A percentile compares a stretch with the other conserved stretches of the same genome.
These are phyloP conservation scores for Avena atlantica DNA, from an alignment of 176 grass and related monocot genomes.

Conservation along the genomic window DNA sequence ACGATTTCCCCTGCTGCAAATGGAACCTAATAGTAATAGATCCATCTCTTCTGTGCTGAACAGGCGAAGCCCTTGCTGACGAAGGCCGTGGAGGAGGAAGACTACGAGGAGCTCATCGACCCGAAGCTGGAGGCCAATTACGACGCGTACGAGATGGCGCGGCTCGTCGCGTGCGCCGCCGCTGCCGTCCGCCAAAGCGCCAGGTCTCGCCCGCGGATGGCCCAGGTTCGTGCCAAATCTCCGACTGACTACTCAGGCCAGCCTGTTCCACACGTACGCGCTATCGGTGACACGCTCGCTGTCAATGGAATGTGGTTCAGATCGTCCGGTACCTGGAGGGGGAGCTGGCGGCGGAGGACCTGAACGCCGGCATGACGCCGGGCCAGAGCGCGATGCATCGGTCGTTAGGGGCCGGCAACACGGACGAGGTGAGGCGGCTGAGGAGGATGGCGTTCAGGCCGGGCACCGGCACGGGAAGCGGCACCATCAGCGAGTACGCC, in stretches of 20 bases:
- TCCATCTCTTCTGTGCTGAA: background rate
- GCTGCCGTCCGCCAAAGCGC: slow-evolving; percentile 77
- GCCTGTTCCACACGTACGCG: background rate
- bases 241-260: background rate
- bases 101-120: slow-evolving; percentile 70
- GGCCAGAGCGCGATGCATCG: slow-evolving; percentile 68
- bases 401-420: slow-evolving; percentile 35
- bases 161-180: slow-evolving; percentile 71
- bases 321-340: slow-evolving; percentile 88
- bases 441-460: slow-evolving; percentile 72
- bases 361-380: slow-evolving; percentile 74
- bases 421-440: slow-evolving; percentile 51
- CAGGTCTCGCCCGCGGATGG: slow-evolving; percentile 75
- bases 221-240: slow-evolving; percentile 51
- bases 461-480: slow-evolving; percentile 30
- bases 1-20: background rate
- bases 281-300: background rate
- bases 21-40: background rate
- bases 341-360: slow-evolving; percentile 75
- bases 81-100: slow-evolving; percentile 56
- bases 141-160: slow-evolving; percentile 72
- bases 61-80: slow-evolving; percentile 70
- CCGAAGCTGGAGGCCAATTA: slow-evolving; percentile 56
- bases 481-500: slow-evolving; percentile 58
- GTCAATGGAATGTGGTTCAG: slow-evolving; percentile 33